Base-by-base conservation (phyloP, 2,329 filamentous ascomycete genomes). In the Calonectria henricotiae region DNA sequence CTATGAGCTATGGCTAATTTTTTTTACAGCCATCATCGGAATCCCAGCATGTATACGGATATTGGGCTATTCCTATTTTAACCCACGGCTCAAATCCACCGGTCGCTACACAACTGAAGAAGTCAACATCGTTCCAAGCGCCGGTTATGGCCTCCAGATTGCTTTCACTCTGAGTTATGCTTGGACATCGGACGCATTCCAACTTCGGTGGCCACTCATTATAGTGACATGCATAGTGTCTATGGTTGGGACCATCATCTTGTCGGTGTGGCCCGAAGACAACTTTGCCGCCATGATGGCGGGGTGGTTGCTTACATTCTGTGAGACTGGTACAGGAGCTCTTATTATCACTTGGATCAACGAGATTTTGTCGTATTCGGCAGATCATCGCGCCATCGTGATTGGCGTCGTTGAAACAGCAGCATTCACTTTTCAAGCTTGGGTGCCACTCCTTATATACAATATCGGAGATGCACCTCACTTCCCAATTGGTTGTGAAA, bases 121-220 rank as follows among this genome's bases (percentile, higher is more conserved):
- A 37, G 87, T 89, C 68, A 88, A 88, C 65, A 85, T 84, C 35
- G 86, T 87, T 51, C 86, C 69, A 84, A 86, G 85, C 0, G 82
- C 82, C 0, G 84, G 79, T 6, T 82, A 79, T 47, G 80, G 77
- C 3, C 61, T 79, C 1, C 79, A 81, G 61, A 73, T 90, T 0
- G 79, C 88, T 9, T 85, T 84, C 5, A 90, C 88, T 0, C 80
- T 91, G 0, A 77, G 83, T 1, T 89, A 89, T 70, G 89, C 88
- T 2, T 90, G 88, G 87, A 83, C 83, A 5, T 89, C 87, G 5
- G 89, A 90, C 75, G 83, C 84, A 0, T 78, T 89, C 20, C 86
- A 87, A 3, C 78, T 79, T 3, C 82, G 88, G 11, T 89, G 87
- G 87, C 89, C 87, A 1, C 82, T 88, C 0, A 86, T 89, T 62